These are phyloP conservation scores for Colletotrichum somersetense DNA, from an alignment of 2,329 filamentous ascomycete species.

Conservation along the genomic window DNA sequence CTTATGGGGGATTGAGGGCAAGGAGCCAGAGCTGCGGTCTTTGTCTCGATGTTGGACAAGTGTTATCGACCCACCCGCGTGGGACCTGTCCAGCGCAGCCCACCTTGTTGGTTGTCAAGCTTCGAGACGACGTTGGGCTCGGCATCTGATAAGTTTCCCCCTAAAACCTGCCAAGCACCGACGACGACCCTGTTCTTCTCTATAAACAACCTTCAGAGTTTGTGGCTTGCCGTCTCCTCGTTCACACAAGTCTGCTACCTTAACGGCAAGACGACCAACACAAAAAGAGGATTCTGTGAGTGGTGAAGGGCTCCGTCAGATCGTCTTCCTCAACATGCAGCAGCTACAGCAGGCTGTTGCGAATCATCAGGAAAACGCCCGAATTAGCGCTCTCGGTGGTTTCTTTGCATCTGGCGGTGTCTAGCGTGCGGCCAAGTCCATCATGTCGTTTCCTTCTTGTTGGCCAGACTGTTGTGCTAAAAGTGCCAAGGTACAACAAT, in stretches of 20 bases:
- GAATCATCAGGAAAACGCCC: neutral
- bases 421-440: too few species aligned
- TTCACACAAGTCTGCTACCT: conserved; percentile 34
- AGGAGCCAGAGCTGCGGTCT: neutral
- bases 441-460: neutral
- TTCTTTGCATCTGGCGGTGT: neutral
- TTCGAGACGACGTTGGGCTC: conserved; percentile 14
- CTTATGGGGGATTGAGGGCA: neutral
- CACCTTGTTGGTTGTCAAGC: conserved; percentile 21
- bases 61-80: conserved; percentile 12
- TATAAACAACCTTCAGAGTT: conserved; percentile 2
- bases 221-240: conserved; percentile 11
- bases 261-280: conserved; percentile 14
- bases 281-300: conserved; percentile 7
- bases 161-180: conserved; percentile 11
- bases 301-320: neutral
- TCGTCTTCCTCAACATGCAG: conserved; percentile 15
- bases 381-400: neutral
- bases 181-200: neutral
- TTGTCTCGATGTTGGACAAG: conserved; percentile 18
- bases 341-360: neutral
- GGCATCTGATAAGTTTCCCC: neutral
- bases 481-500: neutral
- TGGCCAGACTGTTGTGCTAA: conserved; percentile 8
- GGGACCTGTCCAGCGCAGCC: conserved; percentile 13